Percentiles rank a stretch among this genome's conserved stretches.
phyloP scores from a whole-genome alignment of 495 filamentous ascomycete species.

The Antarctomyces pellizariae region DNA sequence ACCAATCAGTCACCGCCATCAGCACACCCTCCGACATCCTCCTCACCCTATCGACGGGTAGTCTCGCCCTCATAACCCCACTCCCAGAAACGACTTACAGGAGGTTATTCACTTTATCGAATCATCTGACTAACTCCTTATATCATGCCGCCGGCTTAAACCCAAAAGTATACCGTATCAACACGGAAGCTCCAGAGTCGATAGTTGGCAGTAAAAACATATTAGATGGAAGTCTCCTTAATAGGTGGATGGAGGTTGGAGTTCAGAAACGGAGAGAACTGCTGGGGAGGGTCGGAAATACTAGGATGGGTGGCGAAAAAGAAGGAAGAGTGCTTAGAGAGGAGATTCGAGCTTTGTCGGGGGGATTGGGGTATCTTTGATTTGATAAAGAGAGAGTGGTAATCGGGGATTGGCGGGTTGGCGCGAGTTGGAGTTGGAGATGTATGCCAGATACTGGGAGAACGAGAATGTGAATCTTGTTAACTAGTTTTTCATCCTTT shows the following conservation, averaged over 20 bases:
- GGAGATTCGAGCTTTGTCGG: conserved; percentile 20
- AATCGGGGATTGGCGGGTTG: too few species aligned
- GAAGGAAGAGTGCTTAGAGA: conserved; percentile 39
- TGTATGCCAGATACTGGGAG: too few species aligned
- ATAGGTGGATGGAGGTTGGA: conserved; percentile 46
- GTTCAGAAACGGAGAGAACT: conserved; percentile 45
- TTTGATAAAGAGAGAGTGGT: too few species aligned
- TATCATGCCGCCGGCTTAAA: conserved; percentile 63
- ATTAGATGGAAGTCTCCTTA: conserved; percentile 26
- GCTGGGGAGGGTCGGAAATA: conserved; percentile 36
- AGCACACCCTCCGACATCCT: conserved; percentile 25
- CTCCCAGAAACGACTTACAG: conserved; percentile 65
- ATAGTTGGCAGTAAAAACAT: conserved; percentile 22
- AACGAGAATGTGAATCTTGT: too few species aligned
- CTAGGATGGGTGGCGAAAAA: too few species aligned
- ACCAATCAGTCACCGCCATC: conserved; percentile 10
- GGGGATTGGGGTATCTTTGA: conserved; percentile 11
- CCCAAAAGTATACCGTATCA: conserved; percentile 45
- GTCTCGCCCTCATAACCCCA: conserved; percentile 51
- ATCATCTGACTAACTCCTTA: conserved; percentile 50
- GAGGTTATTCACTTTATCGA: conserved; percentile 57
- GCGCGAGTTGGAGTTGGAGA: too few species aligned
- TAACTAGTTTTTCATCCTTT: too few species aligned
- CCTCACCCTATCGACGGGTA: conserved; percentile 52
- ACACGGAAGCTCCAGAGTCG: conserved; percentile 7